phyloP scores from a whole-genome alignment of 495 filamentous ascomycete species.

The Collariella sp. region DNA sequence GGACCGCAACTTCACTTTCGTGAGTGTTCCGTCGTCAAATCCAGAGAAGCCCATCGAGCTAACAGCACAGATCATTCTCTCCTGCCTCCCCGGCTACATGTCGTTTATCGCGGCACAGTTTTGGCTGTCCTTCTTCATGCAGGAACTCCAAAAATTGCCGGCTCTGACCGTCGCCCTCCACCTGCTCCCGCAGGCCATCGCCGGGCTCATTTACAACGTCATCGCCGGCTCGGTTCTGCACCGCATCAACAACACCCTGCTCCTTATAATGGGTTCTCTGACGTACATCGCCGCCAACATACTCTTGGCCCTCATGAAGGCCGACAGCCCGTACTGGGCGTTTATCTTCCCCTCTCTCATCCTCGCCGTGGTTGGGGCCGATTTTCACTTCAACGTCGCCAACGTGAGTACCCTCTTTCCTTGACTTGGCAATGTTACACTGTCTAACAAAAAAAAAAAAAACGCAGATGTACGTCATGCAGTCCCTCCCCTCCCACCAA shows the following conservation, averaged over 20 bases:
- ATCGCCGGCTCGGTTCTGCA: slow-evolving; percentile 44
- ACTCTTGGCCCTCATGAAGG: slow-evolving; percentile 34
- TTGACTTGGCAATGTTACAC: background rate
- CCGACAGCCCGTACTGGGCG: slow-evolving; percentile 46
- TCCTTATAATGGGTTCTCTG: slow-evolving; percentile 41
- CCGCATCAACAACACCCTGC: slow-evolving; percentile 40
- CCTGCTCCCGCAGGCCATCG: slow-evolving; percentile 48
- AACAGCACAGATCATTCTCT: slow-evolving; percentile 40
- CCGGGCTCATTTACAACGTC: slow-evolving; percentile 42
- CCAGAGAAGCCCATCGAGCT: background rate
- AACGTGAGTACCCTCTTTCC: slow-evolving; percentile 37
- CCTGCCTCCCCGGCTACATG: slow-evolving; percentile 46
- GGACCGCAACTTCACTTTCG: slow-evolving; percentile 45
- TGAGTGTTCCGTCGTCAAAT: slow-evolving; percentile 18
- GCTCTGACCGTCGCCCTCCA: slow-evolving; percentile 46
- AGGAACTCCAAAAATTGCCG: slow-evolving; percentile 41
- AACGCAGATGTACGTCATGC: slow-evolving; percentile 45
- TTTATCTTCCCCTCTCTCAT: slow-evolving; percentile 49
- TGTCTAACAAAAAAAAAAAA: background rate
- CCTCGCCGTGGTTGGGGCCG: slow-evolving; percentile 47
- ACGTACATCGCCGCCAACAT: slow-evolving; percentile 38
- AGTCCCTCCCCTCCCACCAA: slow-evolving; percentile 45
- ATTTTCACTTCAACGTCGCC: slow-evolving; percentile 54
- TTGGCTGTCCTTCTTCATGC: slow-evolving; percentile 50
- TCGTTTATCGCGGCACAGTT: slow-evolving; percentile 43